phyloP scores from a whole-genome alignment of 179 eudicot species.

The Pouteria campechiana region DNA sequence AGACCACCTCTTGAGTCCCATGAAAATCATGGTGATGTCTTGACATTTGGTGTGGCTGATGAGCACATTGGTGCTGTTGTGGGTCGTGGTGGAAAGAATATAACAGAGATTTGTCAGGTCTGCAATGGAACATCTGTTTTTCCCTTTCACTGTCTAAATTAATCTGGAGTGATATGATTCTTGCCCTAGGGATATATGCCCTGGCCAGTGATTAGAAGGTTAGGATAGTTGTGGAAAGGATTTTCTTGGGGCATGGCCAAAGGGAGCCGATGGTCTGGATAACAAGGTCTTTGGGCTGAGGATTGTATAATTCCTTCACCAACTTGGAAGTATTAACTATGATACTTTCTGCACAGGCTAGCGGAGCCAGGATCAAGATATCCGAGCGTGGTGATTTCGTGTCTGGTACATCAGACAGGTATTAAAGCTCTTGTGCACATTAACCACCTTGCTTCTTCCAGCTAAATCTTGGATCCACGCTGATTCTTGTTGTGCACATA shows the following conservation, averaged over 20 bases:
- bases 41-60: slow-evolving; percentile 89
- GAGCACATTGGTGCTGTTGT: slow-evolving; percentile 89
- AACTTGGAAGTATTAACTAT: too few relatives aligned
- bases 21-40: slow-evolving; percentile 57
- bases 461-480: not conserved
- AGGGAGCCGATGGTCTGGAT: too few relatives aligned
- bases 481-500: not conserved
- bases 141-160: too few relatives aligned
- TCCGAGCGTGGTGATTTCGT: slow-evolving; percentile 94
- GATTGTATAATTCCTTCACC: too few relatives aligned
- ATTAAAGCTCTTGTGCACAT: slow-evolving; percentile 8
- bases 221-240: too few relatives aligned
- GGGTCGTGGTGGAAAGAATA: slow-evolving; percentile 90
- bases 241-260: too few relatives aligned
- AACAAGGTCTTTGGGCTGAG: too few relatives aligned
- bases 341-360: slow-evolving; percentile 36
- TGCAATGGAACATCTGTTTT: not conserved
- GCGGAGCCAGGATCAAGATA: slow-evolving; percentile 91
- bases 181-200: too few relatives aligned
- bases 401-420: slow-evolving; percentile 94
- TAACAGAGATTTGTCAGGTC: slow-evolving; percentile 83
- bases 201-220: too few relatives aligned
- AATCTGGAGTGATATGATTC: too few relatives aligned
- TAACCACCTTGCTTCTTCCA: not conserved
- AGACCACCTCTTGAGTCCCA: slow-evolving; percentile 15